Conservation (phyloP, 2,329 filamentous ascomycete species). For the Orbilia ellipsospora region DNA sequence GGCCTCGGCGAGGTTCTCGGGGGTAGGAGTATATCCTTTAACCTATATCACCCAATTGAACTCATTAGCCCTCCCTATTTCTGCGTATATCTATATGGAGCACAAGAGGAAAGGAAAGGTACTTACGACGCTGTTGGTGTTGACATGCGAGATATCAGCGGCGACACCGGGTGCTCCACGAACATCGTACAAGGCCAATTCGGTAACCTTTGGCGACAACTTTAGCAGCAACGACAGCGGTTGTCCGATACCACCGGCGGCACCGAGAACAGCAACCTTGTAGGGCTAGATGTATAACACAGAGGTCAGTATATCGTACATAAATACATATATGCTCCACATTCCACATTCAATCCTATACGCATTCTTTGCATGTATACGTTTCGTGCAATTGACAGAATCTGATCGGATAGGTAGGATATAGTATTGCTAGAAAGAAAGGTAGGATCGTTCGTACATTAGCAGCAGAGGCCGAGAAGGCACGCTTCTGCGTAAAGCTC, state of each 20-base stretch:
- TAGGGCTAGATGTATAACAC: conserved; percentile 73
- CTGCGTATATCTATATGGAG: background rate
- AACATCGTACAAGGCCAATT: conserved; percentile 98
- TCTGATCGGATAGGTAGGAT: background rate
- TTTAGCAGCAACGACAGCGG: conserved; percentile 97
- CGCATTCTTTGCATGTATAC: background rate
- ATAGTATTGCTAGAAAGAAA: background rate
- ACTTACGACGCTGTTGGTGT: conserved; percentile 83
- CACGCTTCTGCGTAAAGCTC: conserved; percentile 75
- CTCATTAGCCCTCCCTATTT: conserved; percentile 47
- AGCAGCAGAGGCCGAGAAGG: conserved; percentile 82
- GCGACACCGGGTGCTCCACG: conserved; percentile 94
- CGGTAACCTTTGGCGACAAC: conserved; percentile 93
- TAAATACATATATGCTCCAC: too few species aligned
- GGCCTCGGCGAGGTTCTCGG: conserved; percentile 78
- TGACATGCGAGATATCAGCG: conserved; percentile 98
- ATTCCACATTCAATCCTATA: background rate
- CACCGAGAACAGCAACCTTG: conserved; percentile 97
- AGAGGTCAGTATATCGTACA: conserved; percentile 10
- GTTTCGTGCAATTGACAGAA: background rate
- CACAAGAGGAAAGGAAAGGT: too few species aligned
- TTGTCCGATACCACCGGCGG: conserved; percentile 97
- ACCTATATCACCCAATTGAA: conserved; percentile 66
- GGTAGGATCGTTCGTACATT: conserved; percentile 67
- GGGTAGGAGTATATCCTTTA: conserved; percentile 84